A percentile compares a stretch with the other conserved stretches of the same genome.
Conservation (phyloP, 2,329 filamentous ascomycete genomes). For the Trichoderma hamatum region DNA sequence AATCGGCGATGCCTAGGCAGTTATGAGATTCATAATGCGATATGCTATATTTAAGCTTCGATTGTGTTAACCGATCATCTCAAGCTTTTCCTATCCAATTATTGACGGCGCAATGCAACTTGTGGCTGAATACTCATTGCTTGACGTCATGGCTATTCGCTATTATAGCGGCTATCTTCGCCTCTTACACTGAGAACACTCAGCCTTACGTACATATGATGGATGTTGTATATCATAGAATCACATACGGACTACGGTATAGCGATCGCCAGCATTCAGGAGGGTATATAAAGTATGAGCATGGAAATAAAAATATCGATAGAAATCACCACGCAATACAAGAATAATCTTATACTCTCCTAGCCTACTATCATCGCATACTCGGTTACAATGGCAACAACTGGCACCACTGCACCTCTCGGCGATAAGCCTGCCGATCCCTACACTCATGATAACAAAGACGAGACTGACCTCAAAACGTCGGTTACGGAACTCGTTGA, state of each 20-base stretch:
- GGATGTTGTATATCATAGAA: slow-evolving; percentile 12
- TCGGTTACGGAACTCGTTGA: slow-evolving; percentile 74
- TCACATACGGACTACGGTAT: neutral
- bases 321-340: neutral
- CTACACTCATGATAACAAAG: slow-evolving; percentile 76
- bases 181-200: neutral
- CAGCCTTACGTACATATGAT: slow-evolving; percentile 23
- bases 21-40: neutral
- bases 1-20: neutral
- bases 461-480: slow-evolving; percentile 64
- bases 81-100: neutral
- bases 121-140: neutral
- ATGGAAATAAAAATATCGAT: too few species aligned
- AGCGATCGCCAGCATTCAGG: too few species aligned
- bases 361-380: neutral
- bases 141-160: slow-evolving; percentile 15
- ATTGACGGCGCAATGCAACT: neutral
- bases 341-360: too few species aligned
- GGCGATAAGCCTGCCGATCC: slow-evolving; percentile 70
- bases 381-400: slow-evolving; percentile 47
- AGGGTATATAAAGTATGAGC: neutral
- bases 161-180: neutral
- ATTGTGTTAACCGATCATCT: neutral
- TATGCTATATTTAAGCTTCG: neutral
- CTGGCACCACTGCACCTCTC: slow-evolving; percentile 63